phyloP scores from a whole-genome alignment of 2,329 filamentous ascomycete genomes.

The Penicillium sp. region DNA sequence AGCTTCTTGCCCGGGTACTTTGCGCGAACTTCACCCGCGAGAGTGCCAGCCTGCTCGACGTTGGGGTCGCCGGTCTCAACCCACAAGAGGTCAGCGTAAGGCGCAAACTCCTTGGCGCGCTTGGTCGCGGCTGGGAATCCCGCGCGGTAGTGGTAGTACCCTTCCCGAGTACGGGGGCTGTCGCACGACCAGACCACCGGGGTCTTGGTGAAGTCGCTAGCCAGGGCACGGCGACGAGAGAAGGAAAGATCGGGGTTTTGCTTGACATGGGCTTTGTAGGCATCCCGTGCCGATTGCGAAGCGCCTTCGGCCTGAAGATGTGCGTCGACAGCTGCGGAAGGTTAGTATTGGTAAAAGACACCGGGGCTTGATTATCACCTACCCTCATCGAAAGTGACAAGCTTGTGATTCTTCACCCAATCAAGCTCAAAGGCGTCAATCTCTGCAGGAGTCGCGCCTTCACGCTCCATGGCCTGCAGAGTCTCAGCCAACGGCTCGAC shows the following conservation, averaged over 20 bases:
- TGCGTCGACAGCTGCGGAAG: constrained; percentile 61
- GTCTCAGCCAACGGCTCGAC: constrained; percentile 81
- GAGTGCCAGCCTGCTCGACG: constrained; percentile 70
- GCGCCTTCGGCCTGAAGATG: constrained; percentile 69
- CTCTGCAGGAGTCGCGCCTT: constrained; percentile 72
- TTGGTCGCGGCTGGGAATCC: constrained; percentile 87
- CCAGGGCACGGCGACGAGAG: constrained; percentile 70
- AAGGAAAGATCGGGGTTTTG: constrained; percentile 73
- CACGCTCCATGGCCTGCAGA: constrained; percentile 82
- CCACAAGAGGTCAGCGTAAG: constrained; percentile 94
- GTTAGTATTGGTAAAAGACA: constrained; percentile 8
- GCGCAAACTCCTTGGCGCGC: constrained; percentile 84
- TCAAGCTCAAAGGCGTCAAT: constrained; percentile 81
- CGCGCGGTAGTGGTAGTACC: constrained; percentile 55
- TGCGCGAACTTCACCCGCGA: constrained; percentile 72
- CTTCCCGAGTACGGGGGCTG: constrained; percentile 86
- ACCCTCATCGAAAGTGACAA: constrained; percentile 87
- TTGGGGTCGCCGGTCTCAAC: constrained; percentile 91
- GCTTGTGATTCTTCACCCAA: constrained; percentile 82
- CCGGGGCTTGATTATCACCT: background rate
- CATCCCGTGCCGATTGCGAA: constrained; percentile 60
- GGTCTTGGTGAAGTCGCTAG: constrained; percentile 62
- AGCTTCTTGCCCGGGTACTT: constrained; percentile 76
- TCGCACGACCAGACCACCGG: constrained; percentile 87
- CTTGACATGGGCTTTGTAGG: constrained; percentile 63